Evolutionary conservation across 371 early-diverging fungal genomes (phyloP).

Genomic region (Umbelopsis sp.): DNA sequence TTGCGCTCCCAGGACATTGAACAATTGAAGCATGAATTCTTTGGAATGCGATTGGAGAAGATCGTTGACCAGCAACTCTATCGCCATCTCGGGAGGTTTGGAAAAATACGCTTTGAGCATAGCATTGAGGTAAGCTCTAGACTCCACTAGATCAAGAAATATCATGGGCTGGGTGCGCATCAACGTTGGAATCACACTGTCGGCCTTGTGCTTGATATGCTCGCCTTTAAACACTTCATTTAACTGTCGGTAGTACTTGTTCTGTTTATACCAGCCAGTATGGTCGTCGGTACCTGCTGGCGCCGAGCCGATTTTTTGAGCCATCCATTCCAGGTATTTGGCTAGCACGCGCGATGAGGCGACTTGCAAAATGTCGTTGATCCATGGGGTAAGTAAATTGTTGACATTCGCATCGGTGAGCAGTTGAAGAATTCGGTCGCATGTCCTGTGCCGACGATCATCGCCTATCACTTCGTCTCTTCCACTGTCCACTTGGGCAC

Average conservation of each 20-base stretch:
- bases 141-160: neutral
- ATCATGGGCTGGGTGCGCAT: neutral
- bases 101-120: slow-evolving; percentile 2
- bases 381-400: neutral
- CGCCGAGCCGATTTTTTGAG: neutral
- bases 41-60: neutral
- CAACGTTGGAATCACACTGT: slow-evolving; percentile 1
- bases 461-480: neutral
- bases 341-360: neutral
- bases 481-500: slow-evolving; percentile 1
- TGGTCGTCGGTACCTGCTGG: neutral
- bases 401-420: neutral
- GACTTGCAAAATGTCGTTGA: slow-evolving; percentile 8
- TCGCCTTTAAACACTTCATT: slow-evolving; percentile 12
- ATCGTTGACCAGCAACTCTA: neutral
- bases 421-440: slow-evolving; percentile 9
- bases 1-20: neutral
- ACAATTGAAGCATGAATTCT: neutral
- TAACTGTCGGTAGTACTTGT: neutral
- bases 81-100: slow-evolving; percentile 4
- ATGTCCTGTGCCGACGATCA: neutral
- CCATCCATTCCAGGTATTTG: slow-evolving; percentile 4
- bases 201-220: slow-evolving; percentile 4
- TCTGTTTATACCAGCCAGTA: neutral
- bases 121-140: slow-evolving; percentile 1